Evolutionary conservation across 1,284 basidiomycete species (phyloP), one percentile per base, ranked within the genome.

Genomic region (Porogramme epimiltina): DNA sequence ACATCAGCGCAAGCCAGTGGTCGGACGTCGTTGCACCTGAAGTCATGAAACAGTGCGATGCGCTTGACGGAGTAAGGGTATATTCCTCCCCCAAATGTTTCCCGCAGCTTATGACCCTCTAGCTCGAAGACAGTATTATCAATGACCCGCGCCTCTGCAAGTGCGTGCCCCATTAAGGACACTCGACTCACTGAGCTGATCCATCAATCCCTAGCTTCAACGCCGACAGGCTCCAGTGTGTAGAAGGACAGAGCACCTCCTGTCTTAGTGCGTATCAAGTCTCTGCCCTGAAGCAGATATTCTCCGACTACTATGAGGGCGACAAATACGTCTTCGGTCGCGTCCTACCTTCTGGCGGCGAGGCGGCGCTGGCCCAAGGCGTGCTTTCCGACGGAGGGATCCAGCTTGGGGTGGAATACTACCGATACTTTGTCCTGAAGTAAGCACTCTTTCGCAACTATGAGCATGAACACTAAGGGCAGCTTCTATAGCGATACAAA

Each of bases 231-330:
- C 16, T 37, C 9, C 8, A 6, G 5, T 37, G 34, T n/a, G 34
- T 16, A 6, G 9, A 13, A 16, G 34, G 9, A 6, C 5, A 18
- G n/a, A 37, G 9, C 5, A 6, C 1, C 50, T 55, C 61, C 1
- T 74, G 73, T 44, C 56, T 73, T 2, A 67, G 66, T 2, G 45
- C 45, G 2, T 40, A 56, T 5, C 72, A 74, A 55, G 64, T 71
- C 4, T 55, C 63, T 16, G 65, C 70, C 1, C 45, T 73, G 15
- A 61, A 56, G 22, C 59, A 65, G 8, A 61, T 72, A 3, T 72
- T 64, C 46, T 43, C 58, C 2, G 66, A 68, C 18, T 55, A 70
- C 31, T 66, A 61, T 42, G 66, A 64, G 23, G 47, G 58, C 4
- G 56, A 68, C 38, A 56, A 62, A 46, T 37, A 16, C n/a, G n/a